A percentile compares a stretch with the other conserved stretches of the same genome.
phyloP scores from a whole-genome alignment of 2,329 filamentous ascomycete genomes.

The Teratosphaeria nubilosa region DNA sequence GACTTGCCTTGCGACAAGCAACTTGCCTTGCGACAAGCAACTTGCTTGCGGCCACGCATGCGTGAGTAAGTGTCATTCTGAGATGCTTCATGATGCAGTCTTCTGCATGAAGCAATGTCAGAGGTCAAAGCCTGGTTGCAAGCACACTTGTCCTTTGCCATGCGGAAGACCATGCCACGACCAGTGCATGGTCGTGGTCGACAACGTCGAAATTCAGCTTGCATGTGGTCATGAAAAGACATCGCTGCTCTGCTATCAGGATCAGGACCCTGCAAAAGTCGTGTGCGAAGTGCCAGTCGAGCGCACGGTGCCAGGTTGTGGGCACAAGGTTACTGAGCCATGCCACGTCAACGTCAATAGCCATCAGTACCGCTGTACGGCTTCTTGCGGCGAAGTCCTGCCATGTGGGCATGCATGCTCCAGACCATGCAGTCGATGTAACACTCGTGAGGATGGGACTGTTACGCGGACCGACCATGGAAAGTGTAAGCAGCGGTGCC shows the following conservation, averaged over 20 bases:
- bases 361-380: slow-evolving; percentile 37
- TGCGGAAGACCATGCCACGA: slow-evolving; percentile 35
- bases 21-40: slow-evolving; percentile 30
- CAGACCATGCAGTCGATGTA: slow-evolving; percentile 42
- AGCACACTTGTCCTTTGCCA: slow-evolving; percentile 30
- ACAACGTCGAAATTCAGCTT: slow-evolving; percentile 18
- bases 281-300: slow-evolving; percentile 40
- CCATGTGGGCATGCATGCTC: slow-evolving; percentile 56
- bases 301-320: slow-evolving; percentile 44
- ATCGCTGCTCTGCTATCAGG: slow-evolving; percentile 16
- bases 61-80: slow-evolving; percentile 35
- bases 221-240: slow-evolving; percentile 19
- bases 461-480: slow-evolving; percentile 34
- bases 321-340: slow-evolving; percentile 40
- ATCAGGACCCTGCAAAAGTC: slow-evolving; percentile 37
- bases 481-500: slow-evolving; percentile 41
- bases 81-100: slow-evolving; percentile 32
- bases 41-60: slow-evolving; percentile 39
- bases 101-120: slow-evolving; percentile 33
- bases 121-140: slow-evolving; percentile 27
- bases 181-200: slow-evolving; percentile 24
- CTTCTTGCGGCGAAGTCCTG: slow-evolving; percentile 37
- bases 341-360: slow-evolving; percentile 42
- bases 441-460: slow-evolving; percentile 22
- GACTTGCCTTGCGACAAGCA: slow-evolving; percentile 36